Base-by-base conservation (phyloP, 306 rosid genomes). In the Astragalus membranaceus region DNA sequence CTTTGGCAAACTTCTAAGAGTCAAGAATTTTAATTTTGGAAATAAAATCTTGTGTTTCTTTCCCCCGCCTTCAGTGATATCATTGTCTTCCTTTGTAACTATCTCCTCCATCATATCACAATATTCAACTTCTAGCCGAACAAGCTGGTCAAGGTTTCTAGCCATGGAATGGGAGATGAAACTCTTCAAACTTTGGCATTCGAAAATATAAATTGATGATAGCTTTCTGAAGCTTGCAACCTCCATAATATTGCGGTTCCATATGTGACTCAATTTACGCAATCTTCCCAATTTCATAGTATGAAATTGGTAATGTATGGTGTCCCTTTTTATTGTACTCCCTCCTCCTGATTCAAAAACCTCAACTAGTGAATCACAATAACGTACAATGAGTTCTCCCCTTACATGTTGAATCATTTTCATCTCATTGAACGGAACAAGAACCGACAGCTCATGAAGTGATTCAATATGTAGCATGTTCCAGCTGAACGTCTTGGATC, bases 41-140 rank as follows among this genome's bases (percentile, higher is more conserved):
- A 60, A 60, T 60, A 37, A 60, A 37, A 7, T 14, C 15, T 15
- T 15, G 8, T 15, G 12, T 39, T 36, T 65, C 14, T 3, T 46
- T 13, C 30, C 57, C 3, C 10, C 57, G 6, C 6, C 17, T 8
- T 65, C 5, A 5, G 20, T 30, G 14, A 12, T 30, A 4, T 47
- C 35, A 6, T 15, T 4, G 2, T 39, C 48, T 37, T 39, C 30
- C 57, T 29, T 65, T 65, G 13, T 65, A 32, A 65, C 70, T 46
- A 65, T 65, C 70, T 46, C 57, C 29, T 47, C 44, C 44, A 65
- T 29, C 30, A 12, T 65, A 2, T 47, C 0, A 33, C 70, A 65
- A 0, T 0, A 0, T 0, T 0, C 0, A n/a, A 69, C 64, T 3
- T 8, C 0, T 36, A 41, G 10, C n/a, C n/a, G n/a, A n/a, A n/a